phyloP scores from a whole-genome alignment of 2,329 filamentous ascomycete genomes.

The Hymenoscyphus fraxineus region DNA sequence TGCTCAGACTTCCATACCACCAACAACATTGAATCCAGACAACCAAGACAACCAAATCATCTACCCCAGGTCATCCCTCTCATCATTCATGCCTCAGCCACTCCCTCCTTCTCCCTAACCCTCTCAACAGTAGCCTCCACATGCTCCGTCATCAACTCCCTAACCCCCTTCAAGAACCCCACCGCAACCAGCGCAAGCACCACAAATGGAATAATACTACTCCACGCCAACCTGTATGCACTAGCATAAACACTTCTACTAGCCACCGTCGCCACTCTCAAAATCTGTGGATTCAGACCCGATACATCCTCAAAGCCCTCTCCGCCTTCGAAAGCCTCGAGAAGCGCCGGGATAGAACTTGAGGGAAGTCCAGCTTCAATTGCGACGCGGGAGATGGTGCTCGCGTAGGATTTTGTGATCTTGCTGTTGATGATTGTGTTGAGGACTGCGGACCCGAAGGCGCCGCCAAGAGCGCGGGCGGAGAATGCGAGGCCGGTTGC shows the following conservation, averaged over 20 bases:
- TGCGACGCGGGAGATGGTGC: slow-evolving; percentile 41
- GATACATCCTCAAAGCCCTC: slow-evolving; percentile 33
- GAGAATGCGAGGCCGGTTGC: slow-evolving; percentile 52
- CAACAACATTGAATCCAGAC: not conserved
- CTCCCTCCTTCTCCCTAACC: slow-evolving; percentile 14
- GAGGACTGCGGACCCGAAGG: slow-evolving; percentile 50
- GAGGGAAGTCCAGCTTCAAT: slow-evolving; percentile 41
- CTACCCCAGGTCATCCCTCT: not conserved
- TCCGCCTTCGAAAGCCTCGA: slow-evolving; percentile 40
- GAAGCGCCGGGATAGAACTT: slow-evolving; percentile 37
- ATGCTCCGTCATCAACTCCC: slow-evolving; percentile 51
- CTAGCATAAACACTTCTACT: slow-evolving; percentile 45
- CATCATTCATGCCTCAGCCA: not conserved
- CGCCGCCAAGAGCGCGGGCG: slow-evolving; percentile 49
- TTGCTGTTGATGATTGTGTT: slow-evolving; percentile 50
- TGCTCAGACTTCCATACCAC: not conserved
- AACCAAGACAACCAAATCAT: not conserved
- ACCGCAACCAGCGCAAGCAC: slow-evolving; percentile 45
- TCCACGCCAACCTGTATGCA: slow-evolving; percentile 48
- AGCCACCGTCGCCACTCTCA: slow-evolving; percentile 38
- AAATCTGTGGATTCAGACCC: slow-evolving; percentile 39
- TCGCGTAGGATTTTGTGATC: slow-evolving; percentile 39
- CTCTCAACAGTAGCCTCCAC: slow-evolving; percentile 50
- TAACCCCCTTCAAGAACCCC: slow-evolving; percentile 44
- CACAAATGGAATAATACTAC: slow-evolving; percentile 49